Conservation (phyloP, 139 green algal genomes). For the Chlorella sp. region DNA sequence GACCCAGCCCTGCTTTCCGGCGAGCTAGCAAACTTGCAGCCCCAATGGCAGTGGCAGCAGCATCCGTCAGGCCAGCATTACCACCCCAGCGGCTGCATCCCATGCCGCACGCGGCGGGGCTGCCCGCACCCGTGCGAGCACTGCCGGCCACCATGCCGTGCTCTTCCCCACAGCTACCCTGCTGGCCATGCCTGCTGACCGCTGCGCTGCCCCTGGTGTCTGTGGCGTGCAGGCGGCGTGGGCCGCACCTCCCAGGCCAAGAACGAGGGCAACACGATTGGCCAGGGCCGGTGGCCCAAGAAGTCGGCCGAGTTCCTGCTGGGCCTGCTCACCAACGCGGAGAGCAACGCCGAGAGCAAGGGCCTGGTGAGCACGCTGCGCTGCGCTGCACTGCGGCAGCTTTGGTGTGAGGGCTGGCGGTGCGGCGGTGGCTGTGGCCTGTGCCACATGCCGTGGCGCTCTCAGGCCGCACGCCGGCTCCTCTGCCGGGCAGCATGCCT, state of each 20-base stretch:
- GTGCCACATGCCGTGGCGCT: background rate
- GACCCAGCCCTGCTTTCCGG: too few relatives aligned
- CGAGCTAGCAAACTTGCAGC: too few relatives aligned
- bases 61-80: too few relatives aligned
- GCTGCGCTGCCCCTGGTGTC: background rate
- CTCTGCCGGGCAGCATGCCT: too few relatives aligned
- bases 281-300: constrained; percentile 96
- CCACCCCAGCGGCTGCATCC: too few relatives aligned
- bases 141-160: background rate
- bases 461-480: background rate
- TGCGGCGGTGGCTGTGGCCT: too few relatives aligned
- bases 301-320: constrained; percentile 97
- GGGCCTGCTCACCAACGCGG: constrained; percentile 97
- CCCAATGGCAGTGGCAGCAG: too few relatives aligned
- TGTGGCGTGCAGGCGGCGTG: constrained; percentile 68
- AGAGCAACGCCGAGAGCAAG: constrained; percentile 96
- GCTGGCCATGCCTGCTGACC: background rate
- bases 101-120: too few relatives aligned
- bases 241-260: constrained; percentile 78
- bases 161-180: too few relatives aligned
- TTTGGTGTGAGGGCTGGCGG: too few relatives aligned
- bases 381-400: background rate
- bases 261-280: constrained; percentile 80
- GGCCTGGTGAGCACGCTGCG: background rate
- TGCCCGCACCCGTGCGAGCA: too few relatives aligned